Evolutionary conservation across 129 eudicot species (phyloP), one percentile per base, ranked within the genome.

Genomic region (Helianthus tuberosus): DNA sequence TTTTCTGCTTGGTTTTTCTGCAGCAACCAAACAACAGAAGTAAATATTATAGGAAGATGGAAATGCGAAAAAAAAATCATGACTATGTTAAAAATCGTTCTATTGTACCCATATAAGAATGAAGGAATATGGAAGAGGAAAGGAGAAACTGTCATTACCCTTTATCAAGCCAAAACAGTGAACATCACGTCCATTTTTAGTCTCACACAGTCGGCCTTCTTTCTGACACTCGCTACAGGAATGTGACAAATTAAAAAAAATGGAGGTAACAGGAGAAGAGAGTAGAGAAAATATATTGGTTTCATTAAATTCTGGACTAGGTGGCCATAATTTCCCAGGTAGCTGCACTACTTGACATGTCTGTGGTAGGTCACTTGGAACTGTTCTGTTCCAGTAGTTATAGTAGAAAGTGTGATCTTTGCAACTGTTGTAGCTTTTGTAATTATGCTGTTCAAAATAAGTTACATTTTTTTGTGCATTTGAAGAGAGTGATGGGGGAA

Each of bases 401-500:
- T 72, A 65, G 69, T 79, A 79, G 54, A 79, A 44, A 7, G 12
- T 46, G 74, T 65, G 4, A 64, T 65, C 17, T 27, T 0, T 0
- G 69, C 78, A 72, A 15, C 5, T 13, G 4, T 8, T 20, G 64
- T 46, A 0, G 52, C 43, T 64, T 4, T 17, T 29, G 77, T 72
- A 79, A 10, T 1, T 32, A 32, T 12, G 3, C 43, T 5, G 25
- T 1, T 2, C 14, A 57, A 72, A 79, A 65, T 79, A 66, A 47
- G 51, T 39, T 13, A 16, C 3, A 35, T 29, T 35, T 6, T 6
- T 46, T 79, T 16, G 5, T 5, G 32, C 90, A 88, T 69, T 72
- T 77, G 71, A 80, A 85, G 61, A 88, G n/a, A 63, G 80, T 66
- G 72, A 85, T 48, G 20, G 5, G 8, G 32, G 68, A 27, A 23